Base-by-base conservation (phyloP, 2,329 filamentous ascomycete species). In the Colletotrichum falcatum region DNA sequence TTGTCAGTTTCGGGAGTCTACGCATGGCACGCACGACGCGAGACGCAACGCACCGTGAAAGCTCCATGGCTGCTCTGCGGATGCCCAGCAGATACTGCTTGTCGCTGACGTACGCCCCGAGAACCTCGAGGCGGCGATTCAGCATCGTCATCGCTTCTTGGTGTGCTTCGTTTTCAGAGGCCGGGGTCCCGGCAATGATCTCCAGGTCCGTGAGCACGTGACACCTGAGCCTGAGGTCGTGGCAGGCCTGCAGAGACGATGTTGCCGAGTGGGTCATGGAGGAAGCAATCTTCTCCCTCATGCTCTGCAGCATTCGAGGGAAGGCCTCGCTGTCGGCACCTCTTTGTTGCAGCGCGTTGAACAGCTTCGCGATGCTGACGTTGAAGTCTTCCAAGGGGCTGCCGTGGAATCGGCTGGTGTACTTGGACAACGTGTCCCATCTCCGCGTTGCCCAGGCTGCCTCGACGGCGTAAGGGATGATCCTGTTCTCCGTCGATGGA, bases 21-120 rank as follows among this genome's bases (percentile, higher is more conserved):
- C 11, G 20, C 35, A 8, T 7, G 2, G 5, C 39, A 3, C 20
- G 20, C 4, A 26, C 12, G 18, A 14, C n/a, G n/a, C n/a, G n/a
- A n/a, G n/a, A n/a, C n/a, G n/a, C n/a, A 2, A 81, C 87, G 76
- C 83, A 92, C 90, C 85, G 84, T 73, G 90, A 89, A 66, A 97
- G 80, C 74, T 95, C 90, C 94, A 99, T 97, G 1, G 92, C 89
- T 30, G 96, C 95, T 74, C 96, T 88, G 66, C 95, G 90, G 49
- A 98, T 87, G 1, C 94, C 93, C 35, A 99, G 85, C 12, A 99
- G 82, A 78, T 97, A 98, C 78, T 98, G 95, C 79, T 99, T 99
- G 78, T 99, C 95, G 62, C 91, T 89, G 46, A 95, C 91, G 76
- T 96, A 97, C 1, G 94, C 93, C 0, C 97, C 96, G 2, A 99